phyloP scores from a whole-genome alignment of 2,329 filamentous ascomycete genomes.

The Penicillium oxalicum region DNA sequence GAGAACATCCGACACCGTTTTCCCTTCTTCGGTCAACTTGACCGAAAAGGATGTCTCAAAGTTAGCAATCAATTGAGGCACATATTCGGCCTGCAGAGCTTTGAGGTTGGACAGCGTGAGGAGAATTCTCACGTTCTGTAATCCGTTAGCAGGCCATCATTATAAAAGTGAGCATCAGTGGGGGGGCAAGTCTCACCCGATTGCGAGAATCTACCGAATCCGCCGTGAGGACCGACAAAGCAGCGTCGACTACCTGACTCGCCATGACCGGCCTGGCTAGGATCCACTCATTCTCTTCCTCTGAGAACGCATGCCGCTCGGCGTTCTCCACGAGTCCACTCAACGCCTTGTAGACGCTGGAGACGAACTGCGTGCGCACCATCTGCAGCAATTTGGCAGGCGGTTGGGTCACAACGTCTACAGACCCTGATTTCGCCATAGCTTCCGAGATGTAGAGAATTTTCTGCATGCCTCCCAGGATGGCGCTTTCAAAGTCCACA shows the following conservation, averaged over 20 bases:
- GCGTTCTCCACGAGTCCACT: conserved; percentile 97
- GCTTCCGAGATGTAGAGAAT: conserved; percentile 90
- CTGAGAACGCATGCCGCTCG: conserved; percentile 64
- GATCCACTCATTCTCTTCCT: conserved; percentile 50
- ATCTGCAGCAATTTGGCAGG: conserved; percentile 82
- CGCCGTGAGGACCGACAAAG: conserved; percentile 40
- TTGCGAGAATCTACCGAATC: conserved; percentile 50
- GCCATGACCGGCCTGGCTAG: conserved; percentile 38
- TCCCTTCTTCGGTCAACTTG: conserved; percentile 87
- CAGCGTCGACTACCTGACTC: conserved; percentile 27
- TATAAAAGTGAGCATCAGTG: background rate
- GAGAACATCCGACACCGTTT: conserved; percentile 85
- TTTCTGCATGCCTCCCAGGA: conserved; percentile 85
- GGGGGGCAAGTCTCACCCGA: conserved; percentile 38
- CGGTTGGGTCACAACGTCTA: conserved; percentile 76
- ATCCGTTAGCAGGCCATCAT: conserved; percentile 9
- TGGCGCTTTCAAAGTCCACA: conserved; percentile 72
- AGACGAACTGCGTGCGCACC: conserved; percentile 87
- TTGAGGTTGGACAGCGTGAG: conserved; percentile 90
- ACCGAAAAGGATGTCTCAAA: conserved; percentile 94
- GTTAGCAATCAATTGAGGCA: conserved; percentile 81
- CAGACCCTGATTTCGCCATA: conserved; percentile 64
- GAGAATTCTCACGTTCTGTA: conserved; percentile 85
- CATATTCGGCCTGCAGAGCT: conserved; percentile 70
- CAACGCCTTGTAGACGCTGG: conserved; percentile 85